Base-by-base conservation (phyloP, 495 filamentous ascomycete species). In the Penicillium goetzii region DNA sequence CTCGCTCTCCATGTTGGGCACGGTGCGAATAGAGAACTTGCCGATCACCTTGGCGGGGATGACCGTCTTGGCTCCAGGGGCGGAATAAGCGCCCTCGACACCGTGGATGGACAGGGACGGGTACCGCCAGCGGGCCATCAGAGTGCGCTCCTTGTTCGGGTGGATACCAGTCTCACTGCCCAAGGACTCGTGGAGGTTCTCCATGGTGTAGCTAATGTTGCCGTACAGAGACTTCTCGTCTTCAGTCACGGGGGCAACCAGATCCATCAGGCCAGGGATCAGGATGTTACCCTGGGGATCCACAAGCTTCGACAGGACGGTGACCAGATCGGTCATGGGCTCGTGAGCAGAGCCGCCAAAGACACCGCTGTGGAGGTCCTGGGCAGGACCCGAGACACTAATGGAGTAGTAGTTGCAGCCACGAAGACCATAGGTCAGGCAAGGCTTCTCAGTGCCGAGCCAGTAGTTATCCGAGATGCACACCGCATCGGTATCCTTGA, bases 401-500 rank as follows among this genome's bases (percentile, higher is more conserved):
- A 99, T 74, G 61, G 87, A 89, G 82, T 98, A 99, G 84, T 98
- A 98, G 77, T 92, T 97, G 86, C 90, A 93, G 14, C 95, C 95
- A 47, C 95, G 90, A n/a, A 99, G 87, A 45, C 96, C 96, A 75
- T 99, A 99, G 12, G 96, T 98, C 59, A 99, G 78, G 68, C 96
- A 99, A 3, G 96, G 96, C 78, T 96, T 96, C 84, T 98, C 91
- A 8, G 95, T 97, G 36, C 95, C 95, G 17, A 99, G 89, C 96
- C 96, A 99, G 87, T 99, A 99, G 83, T 99, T 99, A 78, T 99
- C 96, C 54, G 91, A 96, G 70, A 99, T 99, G 82, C 96, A 98
- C 21, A 97, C 93, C 6, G 93, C 96, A 63, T 99, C 96, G 6
- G 92, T 87, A 66, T 97, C 94, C 66, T 90, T 91, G 80, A 99